Evolutionary conservation across 1,139 yeast genomes (phyloP), one percentile per base, ranked within the genome.

Genomic region (Protomyces pachydermus): DNA sequence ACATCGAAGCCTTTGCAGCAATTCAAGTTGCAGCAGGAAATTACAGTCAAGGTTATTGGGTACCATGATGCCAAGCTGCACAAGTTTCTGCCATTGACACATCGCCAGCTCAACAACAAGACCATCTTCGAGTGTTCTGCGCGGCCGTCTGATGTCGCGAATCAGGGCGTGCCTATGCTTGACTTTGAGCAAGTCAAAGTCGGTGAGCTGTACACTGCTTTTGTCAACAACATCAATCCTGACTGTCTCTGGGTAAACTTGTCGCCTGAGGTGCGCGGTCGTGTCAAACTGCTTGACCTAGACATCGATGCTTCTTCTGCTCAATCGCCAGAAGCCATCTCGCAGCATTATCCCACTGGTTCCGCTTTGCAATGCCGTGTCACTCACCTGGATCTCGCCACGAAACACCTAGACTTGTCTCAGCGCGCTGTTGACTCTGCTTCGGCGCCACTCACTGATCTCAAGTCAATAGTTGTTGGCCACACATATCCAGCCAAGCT

Each of bases 1-100:
- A 74, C 74, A 45, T 78, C 77, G 67, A 79, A 81, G 56, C 96
- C 96, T 53, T 79, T 89, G 63, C 74, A 81, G 2, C 76, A 76
- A 56, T 89, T 86, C 77, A 78, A 81, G 65, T 80, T 78, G 66
- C 91, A 87, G 57, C 82, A 85, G 46, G 74, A 77, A 3, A 67
- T 91, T 38, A 78, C 81, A 50, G 95, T 85, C 39, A 84, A 82
- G 72, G 82, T 91, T 16, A 81, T 90, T 69, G 97, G 97, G 4
- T 84, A 76, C 73, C 95, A 87, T 73, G 95, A 90, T 74, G 80
- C 85, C 14, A 83, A 85, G 67, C 85, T 81, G 68, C 90, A 87
- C 71, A 82, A 80, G 65, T 88, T 85, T 74, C 76, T 86, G 69
- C 88, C 95, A 50, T 79, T 86, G 23, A 81, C 91, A 16, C 88